A percentile compares a stretch with the other conserved stretches of the same genome.
phyloP scores from a whole-genome alignment of 257 asterid species.

The Fraxinus cuspidata region DNA sequence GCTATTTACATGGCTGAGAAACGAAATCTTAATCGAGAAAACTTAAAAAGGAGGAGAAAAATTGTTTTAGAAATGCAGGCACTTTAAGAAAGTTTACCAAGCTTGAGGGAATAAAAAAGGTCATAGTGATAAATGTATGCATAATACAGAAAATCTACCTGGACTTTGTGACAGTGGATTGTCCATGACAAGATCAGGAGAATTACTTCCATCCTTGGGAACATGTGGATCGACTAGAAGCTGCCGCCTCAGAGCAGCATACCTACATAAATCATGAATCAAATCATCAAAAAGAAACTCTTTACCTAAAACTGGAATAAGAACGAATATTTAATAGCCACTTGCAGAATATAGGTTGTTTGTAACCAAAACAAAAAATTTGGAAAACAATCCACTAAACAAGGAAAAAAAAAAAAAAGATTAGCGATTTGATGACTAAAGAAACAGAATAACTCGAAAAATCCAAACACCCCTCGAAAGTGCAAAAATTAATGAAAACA shows the following conservation, averaged over 20 bases:
- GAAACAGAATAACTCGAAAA: neutral
- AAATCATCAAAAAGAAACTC: neutral
- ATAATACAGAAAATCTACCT: slow-evolving; percentile 41
- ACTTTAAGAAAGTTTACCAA: neutral
- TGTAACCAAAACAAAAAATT: neutral
- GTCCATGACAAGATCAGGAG: slow-evolving; percentile 85
- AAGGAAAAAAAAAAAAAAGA: neutral
- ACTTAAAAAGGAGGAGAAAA: neutral
- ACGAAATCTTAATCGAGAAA: neutral
- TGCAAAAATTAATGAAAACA: neutral
- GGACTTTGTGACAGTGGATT: slow-evolving; percentile 95
- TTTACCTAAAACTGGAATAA: neutral
- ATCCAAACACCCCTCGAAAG: neutral
- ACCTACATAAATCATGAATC: slow-evolving; percentile 42
- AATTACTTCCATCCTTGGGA: slow-evolving; percentile 67
- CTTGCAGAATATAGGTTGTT: neutral
- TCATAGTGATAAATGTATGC: neutral
- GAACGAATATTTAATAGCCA: neutral
- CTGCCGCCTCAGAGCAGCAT: slow-evolving; percentile 87
- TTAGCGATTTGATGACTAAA: neutral
- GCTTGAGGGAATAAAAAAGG: neutral
- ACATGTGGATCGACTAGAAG: slow-evolving; percentile 86
- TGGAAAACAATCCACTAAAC: neutral
- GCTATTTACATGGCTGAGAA: neutral
- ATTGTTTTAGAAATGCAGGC: neutral